Evolutionary conservation across 257 asterid species (phyloP).

Genomic region (Solanum microdontum): DNA sequence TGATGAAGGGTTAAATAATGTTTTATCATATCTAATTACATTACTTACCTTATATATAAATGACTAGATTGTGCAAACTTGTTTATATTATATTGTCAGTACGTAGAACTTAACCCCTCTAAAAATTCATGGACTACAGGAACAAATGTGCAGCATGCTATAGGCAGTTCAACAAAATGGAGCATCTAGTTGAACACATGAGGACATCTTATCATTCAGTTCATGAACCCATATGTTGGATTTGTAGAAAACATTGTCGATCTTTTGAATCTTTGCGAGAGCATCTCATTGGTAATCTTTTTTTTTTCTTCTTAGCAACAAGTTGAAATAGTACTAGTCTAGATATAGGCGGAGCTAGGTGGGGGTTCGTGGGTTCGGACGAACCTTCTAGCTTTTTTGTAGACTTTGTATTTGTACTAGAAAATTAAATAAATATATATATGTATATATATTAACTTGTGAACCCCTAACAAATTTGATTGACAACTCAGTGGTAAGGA

Average conservation of each 20-base stretch:
- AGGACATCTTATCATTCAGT: slow-evolving; percentile 67
- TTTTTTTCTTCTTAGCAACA: not conserved
- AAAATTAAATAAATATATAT: too few relatives aligned
- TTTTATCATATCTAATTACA: too few relatives aligned
- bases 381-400: not conserved
- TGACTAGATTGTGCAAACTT: not conserved
- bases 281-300: slow-evolving; percentile 66
- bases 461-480: too few relatives aligned
- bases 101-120: not conserved
- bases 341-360: not conserved
- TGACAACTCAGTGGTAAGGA: too few relatives aligned
- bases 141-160: slow-evolving; percentile 93
- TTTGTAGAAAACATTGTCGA: slow-evolving; percentile 72
- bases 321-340: not conserved
- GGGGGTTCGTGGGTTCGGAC: not conserved
- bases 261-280: slow-evolving; percentile 84
- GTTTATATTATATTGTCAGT: not conserved
- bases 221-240: slow-evolving; percentile 70
- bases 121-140: slow-evolving; percentile 15
- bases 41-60: not conserved
- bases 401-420: not conserved
- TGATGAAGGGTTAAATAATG: not conserved
- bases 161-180: slow-evolving; percentile 79
- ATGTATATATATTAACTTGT: too few relatives aligned
- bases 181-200: slow-evolving; percentile 92